Conservation (phyloP, 2,329 filamentous ascomycete genomes). For the Neodidymelliopsis sp. region DNA sequence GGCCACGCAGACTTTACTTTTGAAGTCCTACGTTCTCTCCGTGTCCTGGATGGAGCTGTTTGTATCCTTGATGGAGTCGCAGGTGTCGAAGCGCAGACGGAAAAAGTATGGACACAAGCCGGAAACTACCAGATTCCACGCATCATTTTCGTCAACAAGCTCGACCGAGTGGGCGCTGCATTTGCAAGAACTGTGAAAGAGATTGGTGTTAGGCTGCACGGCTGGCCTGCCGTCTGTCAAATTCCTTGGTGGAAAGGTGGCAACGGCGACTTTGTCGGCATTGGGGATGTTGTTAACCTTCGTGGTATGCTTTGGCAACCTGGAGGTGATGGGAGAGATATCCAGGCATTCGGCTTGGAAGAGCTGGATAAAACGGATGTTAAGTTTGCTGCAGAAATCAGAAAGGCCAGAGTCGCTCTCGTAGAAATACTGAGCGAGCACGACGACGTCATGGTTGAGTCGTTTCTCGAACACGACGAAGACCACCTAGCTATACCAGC, state of each 20-base stretch:
- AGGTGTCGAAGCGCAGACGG: conserved; percentile 95
- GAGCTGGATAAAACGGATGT: conserved; percentile 60
- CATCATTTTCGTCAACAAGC: conserved; percentile 83
- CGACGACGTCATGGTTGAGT: conserved; percentile 85
- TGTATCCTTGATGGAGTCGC: conserved; percentile 92
- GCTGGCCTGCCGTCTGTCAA: conserved; percentile 90
- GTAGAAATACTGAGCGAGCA: conserved; percentile 87
- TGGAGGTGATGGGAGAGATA: conserved; percentile 69
- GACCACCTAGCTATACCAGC: conserved; percentile 73
- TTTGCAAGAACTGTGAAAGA: conserved; percentile 89
- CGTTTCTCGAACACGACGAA: conserved; percentile 79
- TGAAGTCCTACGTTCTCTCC: conserved; percentile 88
- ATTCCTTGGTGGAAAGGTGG: conserved; percentile 88
- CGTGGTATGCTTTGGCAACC: conserved; percentile 77
- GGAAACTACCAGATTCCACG: conserved; percentile 85
- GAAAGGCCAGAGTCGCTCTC: conserved; percentile 76
- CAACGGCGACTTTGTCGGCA: conserved; percentile 78
- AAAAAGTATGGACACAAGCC: conserved; percentile 93
- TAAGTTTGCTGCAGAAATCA: conserved; percentile 70
- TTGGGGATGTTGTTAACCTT: conserved; percentile 82
- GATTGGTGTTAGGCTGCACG: conserved; percentile 78
- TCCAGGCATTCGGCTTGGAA: conserved; percentile 64
- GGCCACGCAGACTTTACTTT: conserved; percentile 98
- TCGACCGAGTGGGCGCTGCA: conserved; percentile 80
- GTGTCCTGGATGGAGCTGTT: conserved; percentile 88